Evolutionary conservation across 306 rosid genomes (phyloP).

Genomic region (Acacia confusa): DNA sequence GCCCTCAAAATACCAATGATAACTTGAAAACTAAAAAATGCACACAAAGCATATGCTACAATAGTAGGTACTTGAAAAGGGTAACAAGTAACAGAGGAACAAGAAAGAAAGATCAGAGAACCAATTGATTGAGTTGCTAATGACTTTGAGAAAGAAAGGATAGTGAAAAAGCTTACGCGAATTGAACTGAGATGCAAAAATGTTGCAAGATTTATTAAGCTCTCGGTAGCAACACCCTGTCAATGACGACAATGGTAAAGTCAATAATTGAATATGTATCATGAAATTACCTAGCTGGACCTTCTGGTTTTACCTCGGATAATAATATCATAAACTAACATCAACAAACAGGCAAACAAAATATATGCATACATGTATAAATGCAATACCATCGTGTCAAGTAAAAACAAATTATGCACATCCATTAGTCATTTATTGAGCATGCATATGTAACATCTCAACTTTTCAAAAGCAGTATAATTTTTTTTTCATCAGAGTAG

Average conservation of each 20-base stretch:
- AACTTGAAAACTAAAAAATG: conserved; percentile 85
- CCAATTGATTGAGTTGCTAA: conserved; percentile 10
- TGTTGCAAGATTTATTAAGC: conserved; percentile 94
- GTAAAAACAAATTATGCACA: conserved; percentile 5
- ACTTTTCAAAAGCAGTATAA: no score
- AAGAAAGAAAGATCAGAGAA: conserved; percentile 19
- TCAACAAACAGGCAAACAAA: neutral
- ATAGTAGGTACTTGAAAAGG: conserved; percentile 78
- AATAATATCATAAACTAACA: conserved; percentile 8
- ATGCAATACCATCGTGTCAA: conserved; percentile 12
- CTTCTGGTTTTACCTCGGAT: conserved; percentile 3
- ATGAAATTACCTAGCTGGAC: conserved; percentile 4
- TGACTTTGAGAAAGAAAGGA: conserved; percentile 13
- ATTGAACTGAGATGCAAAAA: conserved; percentile 73
- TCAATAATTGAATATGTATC: conserved; percentile 26
- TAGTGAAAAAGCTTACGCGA: conserved; percentile 54
- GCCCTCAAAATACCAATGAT: conserved; percentile 85
- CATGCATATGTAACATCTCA: no score
- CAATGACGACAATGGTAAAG: conserved; percentile 33
- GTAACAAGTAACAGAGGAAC: conserved; percentile 24
- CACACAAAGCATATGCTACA: conserved; percentile 65
- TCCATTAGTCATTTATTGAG: conserved; percentile 1
- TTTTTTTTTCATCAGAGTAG: no score
- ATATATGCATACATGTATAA: neutral
- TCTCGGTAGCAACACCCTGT: conserved; percentile 96